Evolutionary conservation across 768 basidiomycete species (phyloP), one percentile per base, ranked within the genome.

Genomic region (Terana coerulea): DNA sequence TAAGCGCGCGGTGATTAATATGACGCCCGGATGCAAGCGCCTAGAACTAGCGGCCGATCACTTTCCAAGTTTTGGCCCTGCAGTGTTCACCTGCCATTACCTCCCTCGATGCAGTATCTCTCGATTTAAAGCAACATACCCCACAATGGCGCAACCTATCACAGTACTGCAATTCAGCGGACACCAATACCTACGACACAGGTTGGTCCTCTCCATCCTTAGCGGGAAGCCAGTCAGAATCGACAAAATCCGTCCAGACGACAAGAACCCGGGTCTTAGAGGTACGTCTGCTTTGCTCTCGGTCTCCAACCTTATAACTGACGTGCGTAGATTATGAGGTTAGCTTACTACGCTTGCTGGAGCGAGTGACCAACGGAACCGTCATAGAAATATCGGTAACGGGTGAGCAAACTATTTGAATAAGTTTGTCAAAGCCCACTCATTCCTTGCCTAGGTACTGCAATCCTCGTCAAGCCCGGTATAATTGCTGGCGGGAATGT

Each of bases 341-440:
- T 42, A 94, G 89, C 62, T 75, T 98, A 22, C 68, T 99, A 36
- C 76, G 95, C 40, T 70, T 98, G 14, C 61, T 98, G 29, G 95
- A 98, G 65, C 92, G 91, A 60, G 73, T 90, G 3, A 95, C 93
- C 3, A 98, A 98, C 75, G 97, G 95, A 2, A 91, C 91, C 5
- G 71, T 91, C 25, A 88, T 98, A 54, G 97, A 98, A 67, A 98
- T 99, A 46, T 95, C 93, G 2, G 86, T 95, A 6, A 98, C 97
- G 19, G 95, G 94, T 88, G 57, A 49, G 80, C 58, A 9, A 6
- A 33, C 2, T 22, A 19, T 34, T 28, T n/a, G n/a, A n/a, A n/a
- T n/a, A n/a, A 47, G 10, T 28, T 14, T 48, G 44, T 17, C 48
- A 33, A 21, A 34, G n/a, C n/a, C n/a, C 7, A 36, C 45, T 49